Evolutionary conservation across 2,329 filamentous ascomycete species (phyloP).

Genomic region (Aspergillus bombycis): DNA sequence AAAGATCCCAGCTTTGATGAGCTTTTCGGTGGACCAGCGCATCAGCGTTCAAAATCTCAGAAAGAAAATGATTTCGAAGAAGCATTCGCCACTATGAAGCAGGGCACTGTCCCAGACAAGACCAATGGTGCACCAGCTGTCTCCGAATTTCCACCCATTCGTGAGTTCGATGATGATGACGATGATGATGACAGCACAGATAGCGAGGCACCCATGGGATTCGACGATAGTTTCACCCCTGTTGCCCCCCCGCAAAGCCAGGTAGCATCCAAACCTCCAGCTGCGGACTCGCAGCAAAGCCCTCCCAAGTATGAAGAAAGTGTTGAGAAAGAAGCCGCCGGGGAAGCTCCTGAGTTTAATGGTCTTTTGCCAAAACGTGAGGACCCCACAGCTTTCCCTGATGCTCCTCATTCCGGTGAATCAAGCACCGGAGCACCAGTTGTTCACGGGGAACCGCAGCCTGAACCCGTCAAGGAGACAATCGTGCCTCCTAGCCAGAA

Average conservation of each 20-base stretch:
- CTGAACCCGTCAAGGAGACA: conserved; percentile 16
- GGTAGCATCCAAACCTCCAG: conserved; percentile 43
- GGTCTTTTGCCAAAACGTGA: conserved; percentile 44
- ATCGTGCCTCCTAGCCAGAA: conserved; percentile 32
- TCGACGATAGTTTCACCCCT: conserved; percentile 89
- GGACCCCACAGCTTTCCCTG: conserved; percentile 43
- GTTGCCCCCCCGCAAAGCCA: conserved; percentile 49
- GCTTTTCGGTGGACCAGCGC: conserved; percentile 47
- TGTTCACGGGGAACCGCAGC: conserved; percentile 38
- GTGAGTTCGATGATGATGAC: conserved; percentile 79
- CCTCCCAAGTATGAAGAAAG: conserved; percentile 49
- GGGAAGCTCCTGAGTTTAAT: conserved; percentile 42
- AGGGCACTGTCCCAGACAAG: conserved; percentile 51
- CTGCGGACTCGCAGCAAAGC: conserved; percentile 60
- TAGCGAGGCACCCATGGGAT: conserved; percentile 66
- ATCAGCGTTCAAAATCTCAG: conserved; percentile 49
- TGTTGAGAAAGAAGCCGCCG: conserved; percentile 28
- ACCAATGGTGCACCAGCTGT: conserved; percentile 32
- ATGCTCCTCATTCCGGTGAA: conserved; percentile 45
- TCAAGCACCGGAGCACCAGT: conserved; percentile 40
- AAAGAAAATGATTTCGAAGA: conserved; percentile 52
- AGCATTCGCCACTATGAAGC: conserved; percentile 51
- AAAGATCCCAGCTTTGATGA: conserved; percentile 50
- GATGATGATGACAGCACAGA: conserved; percentile 74
- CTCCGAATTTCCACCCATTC: conserved; percentile 89